Base-by-base conservation (phyloP, 768 basidiomycete species). In the Leucocoprinus birnbaumii region DNA sequence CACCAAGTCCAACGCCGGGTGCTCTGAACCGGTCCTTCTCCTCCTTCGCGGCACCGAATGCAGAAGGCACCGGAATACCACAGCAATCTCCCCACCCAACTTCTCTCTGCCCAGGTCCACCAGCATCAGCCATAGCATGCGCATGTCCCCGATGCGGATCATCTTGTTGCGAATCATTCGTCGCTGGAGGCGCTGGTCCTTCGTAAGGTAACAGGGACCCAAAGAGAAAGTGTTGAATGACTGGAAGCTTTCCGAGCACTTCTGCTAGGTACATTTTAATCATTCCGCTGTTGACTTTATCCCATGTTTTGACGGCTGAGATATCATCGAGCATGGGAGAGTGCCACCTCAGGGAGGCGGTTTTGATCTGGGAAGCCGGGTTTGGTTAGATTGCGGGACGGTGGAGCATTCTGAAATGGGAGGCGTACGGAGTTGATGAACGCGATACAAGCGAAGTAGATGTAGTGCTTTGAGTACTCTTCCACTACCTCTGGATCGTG, bases 291-390 rank as follows among this genome's bases (percentile, higher is more conserved):
- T 98, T 98, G 60, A 98, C 93, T 68, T 97, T 98, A 63, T 92
- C 90, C 96, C 96, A 98, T 9, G 90, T 87, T 69, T 90, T 93
- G 3, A 92, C 94, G 0, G 88, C 93, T 1, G 94, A 95, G 53
- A 98, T 98, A 65, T 98, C 96, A 68, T 98, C 93, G 6, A 99
- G 82, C 96, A 99, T 98, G 1, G 96, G 96, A 0, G 94, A 97
- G 72, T 99, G 96, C 96, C 96, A 99, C 49, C 94, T 81, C 0
- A 98, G 77, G 0, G 94, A 94, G 0, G 95, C 94, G 0, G 94
- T 93, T 67, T 98, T 98, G 60, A 98, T 92, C 91, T 95, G 58
- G 11, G 24, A 25, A 18, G 22, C 19, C 14, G 35, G 16, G 1
- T 27, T 26, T 18, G 16, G 31, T 31, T 31, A 31, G 31, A 31